These are phyloP conservation scores for Yamadazyma endophytica DNA, from an alignment of 805 yeast species.

Conservation along the genomic window DNA sequence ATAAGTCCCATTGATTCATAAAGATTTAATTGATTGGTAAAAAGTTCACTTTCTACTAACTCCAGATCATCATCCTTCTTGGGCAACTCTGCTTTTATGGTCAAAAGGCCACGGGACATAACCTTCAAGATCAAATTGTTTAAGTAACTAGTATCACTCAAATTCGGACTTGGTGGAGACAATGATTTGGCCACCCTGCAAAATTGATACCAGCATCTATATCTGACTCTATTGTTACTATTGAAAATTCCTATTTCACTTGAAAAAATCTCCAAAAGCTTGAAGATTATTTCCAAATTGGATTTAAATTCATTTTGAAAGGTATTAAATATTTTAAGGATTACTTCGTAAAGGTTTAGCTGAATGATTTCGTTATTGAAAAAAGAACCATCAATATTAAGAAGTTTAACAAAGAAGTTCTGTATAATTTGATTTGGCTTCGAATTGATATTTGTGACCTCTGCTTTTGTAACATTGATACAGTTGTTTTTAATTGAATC, in stretches of 20 bases:
- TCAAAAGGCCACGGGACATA: conserved; percentile 48
- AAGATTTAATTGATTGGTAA: conserved; percentile 75
- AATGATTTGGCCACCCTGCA: conserved; percentile 77
- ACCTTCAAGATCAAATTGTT: conserved; percentile 59
- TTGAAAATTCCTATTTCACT: conserved; percentile 81
- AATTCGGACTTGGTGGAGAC: conserved; percentile 49
- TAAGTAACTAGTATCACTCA: conserved; percentile 37
- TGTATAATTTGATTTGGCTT: conserved; percentile 62
- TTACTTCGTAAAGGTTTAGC: conserved; percentile 75
- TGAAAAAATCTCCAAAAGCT: conserved; percentile 72
- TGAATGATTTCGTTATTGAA: conserved; percentile 81
- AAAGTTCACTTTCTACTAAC: conserved; percentile 46
- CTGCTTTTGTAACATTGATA: conserved; percentile 65
- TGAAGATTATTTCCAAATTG: conserved; percentile 38
- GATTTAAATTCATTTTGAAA: conserved; percentile 33
- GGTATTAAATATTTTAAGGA: conserved; percentile 72
- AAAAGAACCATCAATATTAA: conserved; percentile 39
- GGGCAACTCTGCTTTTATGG: conserved; percentile 56
- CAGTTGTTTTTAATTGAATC: conserved; percentile 76
- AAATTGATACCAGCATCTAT: conserved; percentile 87
- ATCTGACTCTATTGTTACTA: conserved; percentile 65
- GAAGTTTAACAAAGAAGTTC: conserved; percentile 55
- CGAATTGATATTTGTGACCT: conserved; percentile 53
- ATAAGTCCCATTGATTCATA: conserved; percentile 85
- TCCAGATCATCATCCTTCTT: conserved; percentile 55